Base-by-base conservation (phyloP, 345 rosid species). In the Populus davidiana region DNA sequence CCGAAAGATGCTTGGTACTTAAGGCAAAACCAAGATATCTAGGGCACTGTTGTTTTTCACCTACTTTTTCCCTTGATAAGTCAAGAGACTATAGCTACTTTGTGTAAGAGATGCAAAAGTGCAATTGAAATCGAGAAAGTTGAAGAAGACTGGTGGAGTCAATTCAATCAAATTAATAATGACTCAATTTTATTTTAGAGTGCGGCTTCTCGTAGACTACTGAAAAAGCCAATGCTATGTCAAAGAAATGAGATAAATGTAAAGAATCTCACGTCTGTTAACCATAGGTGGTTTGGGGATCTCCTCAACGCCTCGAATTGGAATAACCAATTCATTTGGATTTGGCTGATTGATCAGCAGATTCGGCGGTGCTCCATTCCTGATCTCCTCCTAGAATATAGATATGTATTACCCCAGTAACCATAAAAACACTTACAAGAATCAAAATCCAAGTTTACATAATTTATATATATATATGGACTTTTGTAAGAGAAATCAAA, bases 191-290 rank as follows among this genome's bases (percentile, higher is more conserved):
- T 65, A 31, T 29, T 20, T 16, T 35, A 4, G 4, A n/a, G 35
- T 11, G 75, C 49, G 4, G 49, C 33, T 54, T 2, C 47, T 72
- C 44, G 11, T 43, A 2, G 38, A 5, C 13, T 12, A 16, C 10
- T 52, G 5, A 13, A 67, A 67, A 33, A 50, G 63, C 23, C 13
- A 16, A n/a, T 20, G 8, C 0, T 17, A 29, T 29, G 16, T 47
- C 8, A 21, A 54, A 56, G 27, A 23, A 20, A 71, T 5, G 64
- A 41, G 11, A 5, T 8, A 12, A 44, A 0, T 5, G 16, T 35
- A n/a, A 72, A 49, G 71, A 69, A 61, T 81, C 90, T 87, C 85
- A 96, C 99, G 97, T 88, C 97, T 86, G 86, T 96, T 96, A 73
- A 86, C 89, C 0, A 83, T 83, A 5, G 92, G 91, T 7, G 97